Percentiles rank a stretch among this genome's conserved stretches.
Conservation (phyloP, 129 eudicot genomes). For the Saposhnikovia divaricata region DNA sequence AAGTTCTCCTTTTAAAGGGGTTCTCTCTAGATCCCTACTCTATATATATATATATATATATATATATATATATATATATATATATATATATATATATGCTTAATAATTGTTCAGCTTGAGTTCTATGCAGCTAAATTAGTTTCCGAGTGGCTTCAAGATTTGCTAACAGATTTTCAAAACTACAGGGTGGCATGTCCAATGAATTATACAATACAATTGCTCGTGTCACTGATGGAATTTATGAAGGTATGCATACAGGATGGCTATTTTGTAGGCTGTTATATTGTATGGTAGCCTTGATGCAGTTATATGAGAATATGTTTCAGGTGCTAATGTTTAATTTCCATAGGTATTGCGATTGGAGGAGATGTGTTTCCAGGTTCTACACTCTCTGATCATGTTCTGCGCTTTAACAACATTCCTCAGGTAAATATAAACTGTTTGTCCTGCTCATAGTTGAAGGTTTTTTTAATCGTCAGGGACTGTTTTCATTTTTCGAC, state of each 20-base stretch:
- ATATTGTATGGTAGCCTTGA: background rate
- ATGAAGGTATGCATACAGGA: conserved; percentile 58
- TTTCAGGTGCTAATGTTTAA: conserved; percentile 6
- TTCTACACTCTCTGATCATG: conserved; percentile 99
- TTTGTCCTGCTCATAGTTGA: background rate
- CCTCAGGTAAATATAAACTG: conserved; percentile 58
- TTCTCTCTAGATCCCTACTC: too few relatives aligned
- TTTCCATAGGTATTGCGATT: conserved; percentile 77
- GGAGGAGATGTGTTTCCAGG: conserved; percentile 99
- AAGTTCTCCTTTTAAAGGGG: too few relatives aligned
- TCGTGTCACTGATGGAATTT: conserved; percentile 95
- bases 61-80: too few relatives aligned
- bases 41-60: too few relatives aligned
- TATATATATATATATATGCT: background rate
- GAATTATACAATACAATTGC: conserved; percentile 89
- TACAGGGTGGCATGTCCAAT: conserved; percentile 99
- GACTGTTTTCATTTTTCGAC: background rate
- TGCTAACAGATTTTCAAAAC: conserved; percentile 12
- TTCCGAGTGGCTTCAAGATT: conserved; percentile 4
- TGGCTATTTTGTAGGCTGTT: background rate
- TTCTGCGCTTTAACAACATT: conserved; percentile 87
- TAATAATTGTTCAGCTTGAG: background rate
- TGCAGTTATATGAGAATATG: background rate
- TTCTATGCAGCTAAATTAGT: background rate
- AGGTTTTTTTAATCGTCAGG: background rate